Percentiles rank a stretch among this genome's conserved stretches.
These are phyloP conservation scores for Ustilago trichophora DNA, from an alignment of 1,284 basidiomycete species.

Conservation along the genomic window DNA sequence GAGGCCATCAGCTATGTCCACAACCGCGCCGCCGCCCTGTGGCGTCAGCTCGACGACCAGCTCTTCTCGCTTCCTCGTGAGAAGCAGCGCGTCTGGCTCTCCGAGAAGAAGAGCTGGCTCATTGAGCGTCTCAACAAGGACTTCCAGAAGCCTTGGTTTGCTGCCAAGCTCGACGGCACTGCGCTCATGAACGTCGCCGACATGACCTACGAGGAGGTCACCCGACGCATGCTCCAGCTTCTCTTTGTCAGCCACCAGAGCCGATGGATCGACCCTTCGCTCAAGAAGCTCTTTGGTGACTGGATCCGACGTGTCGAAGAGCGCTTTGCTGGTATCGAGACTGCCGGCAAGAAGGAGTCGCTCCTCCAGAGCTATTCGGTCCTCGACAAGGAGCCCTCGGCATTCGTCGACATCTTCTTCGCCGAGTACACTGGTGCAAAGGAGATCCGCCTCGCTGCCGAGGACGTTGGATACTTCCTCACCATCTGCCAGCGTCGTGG, in stretches of 20 bases:
- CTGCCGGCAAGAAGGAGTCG: constrained; percentile 53
- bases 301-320: constrained; percentile 93
- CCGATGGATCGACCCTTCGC: constrained; percentile 92
- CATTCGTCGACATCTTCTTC: constrained; percentile 86
- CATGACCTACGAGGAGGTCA: constrained; percentile 98
- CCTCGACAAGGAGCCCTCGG: constrained; percentile 79
- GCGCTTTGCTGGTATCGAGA: constrained; percentile 71
- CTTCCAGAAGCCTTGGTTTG: constrained; percentile 78
- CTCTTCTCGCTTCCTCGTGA: constrained; percentile 93
- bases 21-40: constrained; percentile 92
- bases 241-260: constrained; percentile 91
- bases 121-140: constrained; percentile 92
- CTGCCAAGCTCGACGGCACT: constrained; percentile 69
- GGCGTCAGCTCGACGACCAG: constrained; percentile 94
- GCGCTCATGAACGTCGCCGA: constrained; percentile 83
- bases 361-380: constrained; percentile 79
- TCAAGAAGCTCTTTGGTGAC: constrained; percentile 93
- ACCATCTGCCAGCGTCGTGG: constrained; percentile 91
- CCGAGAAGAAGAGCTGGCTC: constrained; percentile 85
- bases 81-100: constrained; percentile 88
- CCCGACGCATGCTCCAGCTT: constrained; percentile 85
- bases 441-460: constrained; percentile 87
- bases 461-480: constrained; percentile 95
- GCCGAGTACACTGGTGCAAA: constrained; percentile 80
- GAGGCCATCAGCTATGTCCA: constrained; percentile 95